phyloP scores from a whole-genome alignment of 345 rosid genomes.

The Odontarrhena argentea region DNA sequence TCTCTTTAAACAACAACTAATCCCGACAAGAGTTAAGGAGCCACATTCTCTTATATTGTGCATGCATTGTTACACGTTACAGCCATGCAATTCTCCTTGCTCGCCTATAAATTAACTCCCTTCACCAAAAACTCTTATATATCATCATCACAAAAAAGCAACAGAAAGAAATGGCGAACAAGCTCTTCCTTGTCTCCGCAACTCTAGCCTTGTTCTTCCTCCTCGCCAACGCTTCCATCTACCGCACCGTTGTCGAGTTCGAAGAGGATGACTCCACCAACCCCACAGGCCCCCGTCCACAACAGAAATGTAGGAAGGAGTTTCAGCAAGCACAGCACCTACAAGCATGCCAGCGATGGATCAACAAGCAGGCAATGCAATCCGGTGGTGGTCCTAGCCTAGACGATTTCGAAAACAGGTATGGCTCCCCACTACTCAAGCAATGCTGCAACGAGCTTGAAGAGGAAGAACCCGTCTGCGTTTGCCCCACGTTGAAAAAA shows the following conservation, averaged over 20 bases:
- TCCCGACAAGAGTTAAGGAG: constrained; percentile 1
- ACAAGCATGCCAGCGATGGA: constrained; percentile 25
- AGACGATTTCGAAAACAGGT: constrained; percentile 27
- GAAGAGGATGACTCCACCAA: constrained; percentile 29
- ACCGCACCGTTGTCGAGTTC: constrained; percentile 39
- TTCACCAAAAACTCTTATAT: not conserved
- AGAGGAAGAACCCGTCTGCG: not conserved
- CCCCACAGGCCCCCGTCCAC: constrained; percentile 8
- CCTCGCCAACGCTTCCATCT: constrained; percentile 44
- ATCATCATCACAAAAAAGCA: constrained; percentile 3
- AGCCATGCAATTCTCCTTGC: constrained; percentile 24
- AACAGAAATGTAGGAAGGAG: constrained; percentile 21
- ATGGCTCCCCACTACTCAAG: constrained; percentile 5
- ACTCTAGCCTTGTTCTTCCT: constrained; percentile 37
- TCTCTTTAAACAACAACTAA: not conserved
- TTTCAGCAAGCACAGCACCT: constrained; percentile 29
- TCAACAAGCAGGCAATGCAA: not conserved
- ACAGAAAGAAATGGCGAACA: constrained; percentile 23
- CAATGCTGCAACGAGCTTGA: constrained; percentile 29
- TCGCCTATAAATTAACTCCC: not conserved
- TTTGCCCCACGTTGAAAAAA: not conserved
- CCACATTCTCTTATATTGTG: not conserved
- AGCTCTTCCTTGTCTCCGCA: constrained; percentile 37
- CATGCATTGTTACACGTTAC: constrained; percentile 21
- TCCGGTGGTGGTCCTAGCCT: too few relatives aligned